Conservation (phyloP, 176 grass and related monocot genomes). For the Tuctoria greenei region DNA sequence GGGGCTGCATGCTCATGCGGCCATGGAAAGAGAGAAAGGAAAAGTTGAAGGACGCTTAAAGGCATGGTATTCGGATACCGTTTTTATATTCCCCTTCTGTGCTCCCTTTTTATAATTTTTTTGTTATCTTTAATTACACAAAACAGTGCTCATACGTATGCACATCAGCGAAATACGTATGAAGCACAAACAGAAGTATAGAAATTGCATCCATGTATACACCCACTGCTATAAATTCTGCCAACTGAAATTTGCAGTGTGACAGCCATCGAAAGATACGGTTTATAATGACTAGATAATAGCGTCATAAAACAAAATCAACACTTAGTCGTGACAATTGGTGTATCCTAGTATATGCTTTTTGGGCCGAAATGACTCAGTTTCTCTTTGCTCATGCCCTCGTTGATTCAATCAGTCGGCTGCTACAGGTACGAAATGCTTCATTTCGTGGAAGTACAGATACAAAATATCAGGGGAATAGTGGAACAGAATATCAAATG, state of each 20-base stretch:
- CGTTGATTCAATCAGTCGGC: not conserved
- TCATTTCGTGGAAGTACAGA: not conserved
- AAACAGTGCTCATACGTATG: no score
- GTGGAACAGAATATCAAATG: no score
- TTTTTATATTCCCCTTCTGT: no score
- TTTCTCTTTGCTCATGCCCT: not conserved
- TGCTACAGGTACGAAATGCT: not conserved
- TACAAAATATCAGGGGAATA: no score
- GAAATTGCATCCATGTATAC: no score
- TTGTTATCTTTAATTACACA: no score
- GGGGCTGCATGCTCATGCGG: not conserved
- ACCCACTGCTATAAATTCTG: not conserved
- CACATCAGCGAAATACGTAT: no score
- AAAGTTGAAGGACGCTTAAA: not conserved
- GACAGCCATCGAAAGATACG: not conserved
- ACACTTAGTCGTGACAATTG: not conserved
- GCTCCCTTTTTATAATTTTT: no score
- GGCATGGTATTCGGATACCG: no score
- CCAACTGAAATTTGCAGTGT: not conserved
- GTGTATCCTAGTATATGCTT: not conserved
- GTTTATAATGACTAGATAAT: not conserved
- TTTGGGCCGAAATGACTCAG: not conserved
- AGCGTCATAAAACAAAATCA: not conserved
- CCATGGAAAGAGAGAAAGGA: not conserved
- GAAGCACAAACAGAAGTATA: no score